Evolutionary conservation across 352 stramenopile genomes (phyloP), one percentile per base, ranked within the genome.

Genomic region (Pythium volutum): DNA sequence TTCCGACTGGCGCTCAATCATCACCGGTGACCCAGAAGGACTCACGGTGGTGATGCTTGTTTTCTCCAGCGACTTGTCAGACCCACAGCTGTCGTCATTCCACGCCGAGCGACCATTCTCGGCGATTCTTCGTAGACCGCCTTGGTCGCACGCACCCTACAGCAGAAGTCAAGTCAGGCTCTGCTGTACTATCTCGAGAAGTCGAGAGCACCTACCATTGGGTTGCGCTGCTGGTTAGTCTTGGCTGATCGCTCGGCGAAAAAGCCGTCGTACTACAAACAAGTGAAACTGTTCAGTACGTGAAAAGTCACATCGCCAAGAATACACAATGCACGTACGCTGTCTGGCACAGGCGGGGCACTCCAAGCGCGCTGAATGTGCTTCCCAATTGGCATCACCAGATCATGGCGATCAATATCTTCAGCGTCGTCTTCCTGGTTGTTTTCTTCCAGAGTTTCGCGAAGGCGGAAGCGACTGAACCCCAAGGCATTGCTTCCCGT

Each of bases 341-440:
- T 73, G 3, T 81, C 70, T 6, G 67, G 62, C 9, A 73, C 62
- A 2, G 75, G 75, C 20, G 75, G 75, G 8, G 75, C 75, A 42
- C 75, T 83, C 75, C 71, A 81, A 10, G 69, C 77, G 42, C 75
- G 70, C 39, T 83, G 75, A 43, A 77, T 71, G 23, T 76, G 62
- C 51, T 64, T 58, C 4, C 67, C 70, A 20, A 56, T 47, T 2
- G 59, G 55, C 47, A 66, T 52, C 9, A 68, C 27, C 4, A 65
- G 49, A 42, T 72, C 66, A 16, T 57, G 48, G 4, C 65, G 49
- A 25, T 48, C 31, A 41, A 57, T n/a, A 29, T 72, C 65, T 4
- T 39, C 26, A 2, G 25, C 8, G 26, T 72, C 59, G 22, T 69
- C 61, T 20, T 68, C 66, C 66, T 73, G 66, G 33, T 69, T 73